These are phyloP conservation scores for Xylona heveae DNA, from an alignment of 495 filamentous ascomycete species.

Conservation along the genomic window DNA sequence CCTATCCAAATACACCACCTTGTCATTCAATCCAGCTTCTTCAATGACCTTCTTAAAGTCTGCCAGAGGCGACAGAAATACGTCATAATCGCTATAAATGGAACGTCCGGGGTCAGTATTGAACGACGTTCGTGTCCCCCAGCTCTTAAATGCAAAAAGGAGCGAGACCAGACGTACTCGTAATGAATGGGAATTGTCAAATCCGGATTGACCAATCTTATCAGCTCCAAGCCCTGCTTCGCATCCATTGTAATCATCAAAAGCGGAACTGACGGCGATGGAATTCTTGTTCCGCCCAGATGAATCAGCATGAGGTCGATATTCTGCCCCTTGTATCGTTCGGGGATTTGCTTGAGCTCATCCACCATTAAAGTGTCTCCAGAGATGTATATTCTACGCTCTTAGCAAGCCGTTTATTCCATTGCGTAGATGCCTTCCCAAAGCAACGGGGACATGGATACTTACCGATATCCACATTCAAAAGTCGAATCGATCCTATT, in stretches of 20 bases:
- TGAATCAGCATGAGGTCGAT: slow-evolving; percentile 52
- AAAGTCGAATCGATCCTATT: slow-evolving; percentile 11
- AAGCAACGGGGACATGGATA: background rate
- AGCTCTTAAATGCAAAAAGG: background rate
- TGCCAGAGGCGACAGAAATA: slow-evolving; percentile 33
- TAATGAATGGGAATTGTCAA: slow-evolving; percentile 49
- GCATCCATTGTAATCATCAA: slow-evolving; percentile 61
- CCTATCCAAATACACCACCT: slow-evolving; percentile 40
- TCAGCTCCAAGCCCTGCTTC: slow-evolving; percentile 35
- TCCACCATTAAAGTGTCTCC: slow-evolving; percentile 49
- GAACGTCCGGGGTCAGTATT: too few species aligned
- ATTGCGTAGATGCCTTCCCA: background rate
- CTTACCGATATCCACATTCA: slow-evolving; percentile 25
- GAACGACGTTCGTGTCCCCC: background rate
- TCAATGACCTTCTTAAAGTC: slow-evolving; percentile 37
- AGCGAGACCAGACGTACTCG: slow-evolving; percentile 19
- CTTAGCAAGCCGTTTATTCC: too few species aligned
- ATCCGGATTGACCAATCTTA: slow-evolving; percentile 37
- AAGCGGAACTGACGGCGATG: slow-evolving; percentile 29
- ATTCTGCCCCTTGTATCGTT: slow-evolving; percentile 22
- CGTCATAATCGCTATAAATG: slow-evolving; percentile 30
- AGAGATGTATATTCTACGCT: slow-evolving; percentile 39
- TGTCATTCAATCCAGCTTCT: slow-evolving; percentile 23
- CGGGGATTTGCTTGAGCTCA: slow-evolving; percentile 37
- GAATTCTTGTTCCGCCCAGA: slow-evolving; percentile 45